Evolutionary conservation across 495 filamentous ascomycete species (phyloP), one percentile per base, ranked within the genome.

Genomic region (Lasiosphaeria miniovina): DNA sequence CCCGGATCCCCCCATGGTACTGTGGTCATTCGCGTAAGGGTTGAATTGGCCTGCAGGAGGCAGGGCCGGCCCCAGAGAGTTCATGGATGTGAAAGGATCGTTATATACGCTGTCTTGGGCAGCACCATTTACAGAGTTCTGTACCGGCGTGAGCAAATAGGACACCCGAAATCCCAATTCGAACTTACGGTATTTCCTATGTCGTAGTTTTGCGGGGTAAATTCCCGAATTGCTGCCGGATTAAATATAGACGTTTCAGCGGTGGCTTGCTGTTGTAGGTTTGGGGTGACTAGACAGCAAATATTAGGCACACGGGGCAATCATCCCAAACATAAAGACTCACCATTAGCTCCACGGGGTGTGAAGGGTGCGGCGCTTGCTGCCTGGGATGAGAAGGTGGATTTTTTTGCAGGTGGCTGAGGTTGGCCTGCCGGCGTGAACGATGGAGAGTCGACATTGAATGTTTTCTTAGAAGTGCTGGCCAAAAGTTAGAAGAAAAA

Each of bases 371-470:
- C 89, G n/a, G 94, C 94, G 74, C 80, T 91, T 3, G 88, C 95
- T 59, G 89, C 87, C 73, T 93, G 91, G 1, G 92, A 91, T 5
- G 93, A 93, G 59, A 98, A 74, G 10, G 73, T 77, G 8, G 81
- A 76, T 67, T 90, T 91, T 63, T 86, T 88, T 7, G 80, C 61
- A 24, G 68, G 57, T 36, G 45, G 32, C n/a, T 10, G 36, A 10
- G 36, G 59, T 36, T 62, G 81, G 74, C 71, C 82, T 74, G 77
- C 80, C 60, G 94, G 95, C 1, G 91, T 96, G 65, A 98, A 98
- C 46, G 93, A 88, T 12, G 95, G 94, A 11, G 94, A 97, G 63
- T 98, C 94, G 65, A 96, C 93, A 71, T 96, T 98, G 65, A 98
- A 85, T 12, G 86, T 78, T 77, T 93, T 91, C 77, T 88, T 94